Base-by-base conservation (phyloP, 345 rosid genomes). In the Hypericum androsaemum region DNA sequence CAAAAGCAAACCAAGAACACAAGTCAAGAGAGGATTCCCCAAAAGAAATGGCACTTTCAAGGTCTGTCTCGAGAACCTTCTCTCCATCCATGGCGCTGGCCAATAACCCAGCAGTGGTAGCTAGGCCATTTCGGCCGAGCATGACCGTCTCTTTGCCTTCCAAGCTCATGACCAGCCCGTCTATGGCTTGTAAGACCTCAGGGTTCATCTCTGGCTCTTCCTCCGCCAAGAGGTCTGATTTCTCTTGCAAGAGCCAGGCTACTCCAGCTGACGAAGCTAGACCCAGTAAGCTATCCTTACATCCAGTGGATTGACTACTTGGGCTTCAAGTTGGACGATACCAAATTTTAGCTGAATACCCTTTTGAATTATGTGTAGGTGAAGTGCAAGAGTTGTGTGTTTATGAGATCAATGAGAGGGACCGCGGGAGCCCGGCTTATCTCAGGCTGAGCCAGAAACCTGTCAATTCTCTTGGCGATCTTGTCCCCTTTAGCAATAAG, bases 401-500 rank as follows among this genome's bases (percentile, higher is more conserved):
- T 53, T 83, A 89, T 63, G 95, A 89, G 77, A 66, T 89, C 60
- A 89, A 85, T 64, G 97, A 89, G 76, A 77, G 88, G 60, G 97
- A 89, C 43, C 73, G 95, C 17, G 79, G 80, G 47, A 89, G 97
- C 62, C 95, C 97, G 10, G 95, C 89, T 10, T 71, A 70, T 66
- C 76, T 89, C 49, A 77, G 82, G 14, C 62, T 79, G 75, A 83
- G 89, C 62, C 81, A 85, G 55, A 89, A 85, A 59, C 10, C 76
- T 11, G 89, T 81, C 50, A 84, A 79, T 39, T 70, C 85, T 39
- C 86, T 85, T 10, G 97, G 97, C 3, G 97, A 89, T 78, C 89
- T 89, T 12, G 81, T 85, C 6, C 97, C 95, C 11, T 89, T 89
- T 63, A 89, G 83, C 51, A 85, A 89, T 75, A 89, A 89, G 49